Conservation (phyloP, 2,329 filamentous ascomycete species). For the Lasiodiplodia sp. region DNA sequence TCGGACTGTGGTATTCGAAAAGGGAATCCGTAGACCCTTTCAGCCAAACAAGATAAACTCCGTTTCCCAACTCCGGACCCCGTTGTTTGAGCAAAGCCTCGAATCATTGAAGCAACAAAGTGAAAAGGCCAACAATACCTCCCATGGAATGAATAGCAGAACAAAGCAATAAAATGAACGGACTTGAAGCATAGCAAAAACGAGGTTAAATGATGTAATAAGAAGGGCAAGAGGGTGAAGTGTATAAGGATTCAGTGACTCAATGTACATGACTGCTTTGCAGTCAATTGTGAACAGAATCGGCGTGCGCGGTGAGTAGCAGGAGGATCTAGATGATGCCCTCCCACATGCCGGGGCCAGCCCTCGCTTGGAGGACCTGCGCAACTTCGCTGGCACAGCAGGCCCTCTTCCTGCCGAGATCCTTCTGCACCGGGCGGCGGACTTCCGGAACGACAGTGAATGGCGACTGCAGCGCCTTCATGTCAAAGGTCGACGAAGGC, state of each 20-base stretch:
- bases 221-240: conserved; percentile 17
- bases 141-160: conserved; percentile 18
- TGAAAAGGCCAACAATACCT: conserved; percentile 22
- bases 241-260: conserved; percentile 26
- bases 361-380: conserved; percentile 58
- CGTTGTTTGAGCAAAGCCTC: conserved; percentile 11
- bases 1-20: conserved; percentile 23
- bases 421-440: conserved; percentile 54
- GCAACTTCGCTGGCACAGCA: conserved; percentile 70
- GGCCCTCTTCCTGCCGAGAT: conserved; percentile 67
- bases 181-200: neutral
- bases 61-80: conserved; percentile 23
- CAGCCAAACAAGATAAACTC: conserved; percentile 25
- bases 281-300: neutral
- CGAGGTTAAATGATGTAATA: conserved; percentile 25
- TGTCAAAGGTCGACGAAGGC: conserved; percentile 35
- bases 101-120: conserved; percentile 4
- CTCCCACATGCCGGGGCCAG: conserved; percentile 71
- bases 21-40: conserved; percentile 4
- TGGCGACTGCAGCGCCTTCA: conserved; percentile 49
- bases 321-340: conserved; percentile 58
- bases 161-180: conserved; percentile 17
- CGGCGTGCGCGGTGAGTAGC: neutral
- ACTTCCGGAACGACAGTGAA: conserved; percentile 49
- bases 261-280: conserved; percentile 23